Conservation (phyloP, 2,329 filamentous ascomycete species). For the Penicillium sp. region DNA sequence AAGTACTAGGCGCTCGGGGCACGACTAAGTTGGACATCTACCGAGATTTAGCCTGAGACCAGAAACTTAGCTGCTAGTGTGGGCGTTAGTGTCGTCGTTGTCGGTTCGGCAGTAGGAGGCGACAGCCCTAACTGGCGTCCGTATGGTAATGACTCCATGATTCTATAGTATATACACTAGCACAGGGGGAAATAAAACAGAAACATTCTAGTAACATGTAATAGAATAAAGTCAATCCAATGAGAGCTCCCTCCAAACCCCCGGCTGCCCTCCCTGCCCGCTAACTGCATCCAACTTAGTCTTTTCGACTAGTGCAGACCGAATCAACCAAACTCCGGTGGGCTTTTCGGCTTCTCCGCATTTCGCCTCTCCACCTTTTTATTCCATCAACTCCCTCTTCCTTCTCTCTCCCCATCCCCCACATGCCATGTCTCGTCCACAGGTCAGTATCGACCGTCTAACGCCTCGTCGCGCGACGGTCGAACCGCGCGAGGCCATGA, state of each 20-base stretch:
- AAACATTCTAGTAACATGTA: too few relatives aligned
- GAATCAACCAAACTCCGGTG: constrained; percentile 3
- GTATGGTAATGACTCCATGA: too few relatives aligned
- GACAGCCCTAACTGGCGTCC: not conserved
- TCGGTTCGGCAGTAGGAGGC: not conserved
- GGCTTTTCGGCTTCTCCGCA: constrained; percentile 10
- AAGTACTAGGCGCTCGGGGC: not conserved
- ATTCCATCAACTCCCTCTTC: not conserved
- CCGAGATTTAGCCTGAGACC: not conserved
- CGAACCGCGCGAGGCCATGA: constrained; percentile 88
- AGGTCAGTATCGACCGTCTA: constrained; percentile 80
- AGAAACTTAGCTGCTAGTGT: not conserved
- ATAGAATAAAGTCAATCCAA: too few relatives aligned
- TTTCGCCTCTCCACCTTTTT: constrained; percentile 4
- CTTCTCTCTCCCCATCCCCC: not conserved
- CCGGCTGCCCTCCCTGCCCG: too few relatives aligned
- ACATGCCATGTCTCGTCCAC: constrained; percentile 67
- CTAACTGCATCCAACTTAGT: too few relatives aligned
- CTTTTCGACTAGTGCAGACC: too few relatives aligned
- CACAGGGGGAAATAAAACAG: too few relatives aligned
- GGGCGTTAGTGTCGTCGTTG: not conserved
- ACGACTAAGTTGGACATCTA: not conserved
- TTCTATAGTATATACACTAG: too few relatives aligned
- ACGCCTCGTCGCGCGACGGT: constrained; percentile 71
- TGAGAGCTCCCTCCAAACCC: too few relatives aligned